phyloP scores from a whole-genome alignment of 1,284 basidiomycete genomes.

The Papiliotrema flavescens region DNA sequence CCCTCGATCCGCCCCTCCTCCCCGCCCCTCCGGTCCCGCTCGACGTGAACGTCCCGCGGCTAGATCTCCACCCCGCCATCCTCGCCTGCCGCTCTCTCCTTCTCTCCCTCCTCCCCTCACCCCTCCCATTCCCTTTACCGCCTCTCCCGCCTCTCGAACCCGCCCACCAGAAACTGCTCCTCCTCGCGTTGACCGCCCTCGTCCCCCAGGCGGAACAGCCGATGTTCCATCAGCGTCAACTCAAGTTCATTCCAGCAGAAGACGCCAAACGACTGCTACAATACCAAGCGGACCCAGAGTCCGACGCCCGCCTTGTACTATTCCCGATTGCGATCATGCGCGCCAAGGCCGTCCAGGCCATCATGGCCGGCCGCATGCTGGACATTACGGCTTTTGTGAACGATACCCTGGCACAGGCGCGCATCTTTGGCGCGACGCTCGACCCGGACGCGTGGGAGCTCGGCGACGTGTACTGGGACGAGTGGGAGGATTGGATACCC shows the following conservation, averaged over 20 bases:
- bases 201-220: conserved; percentile 7
- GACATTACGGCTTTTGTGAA: conserved; percentile 17
- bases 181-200: conserved; percentile 19
- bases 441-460: conserved; percentile 28
- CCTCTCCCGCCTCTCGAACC: conserved; percentile 12
- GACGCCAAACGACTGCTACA: conserved; percentile 16
- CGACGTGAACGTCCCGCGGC: background rate
- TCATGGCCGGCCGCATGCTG: conserved; percentile 6
- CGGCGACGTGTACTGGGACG: conserved; percentile 18
- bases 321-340: conserved; percentile 25
- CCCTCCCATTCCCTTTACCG: conserved; percentile 7
- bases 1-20: background rate
- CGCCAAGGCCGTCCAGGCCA: conserved; percentile 7
- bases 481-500: conserved; percentile 22
- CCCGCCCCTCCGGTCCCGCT: background rate
- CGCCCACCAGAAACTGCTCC: conserved; percentile 15
- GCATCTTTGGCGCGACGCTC: conserved; percentile 19
- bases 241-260: conserved; percentile 9
- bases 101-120: conserved; percentile 10
- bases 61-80: conserved; percentile 11
- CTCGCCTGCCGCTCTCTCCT: conserved; percentile 15
- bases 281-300: conserved; percentile 12
- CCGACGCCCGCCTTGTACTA: conserved; percentile 16
- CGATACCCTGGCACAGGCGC: conserved; percentile 8
- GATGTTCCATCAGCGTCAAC: conserved; percentile 11